Base-by-base conservation (phyloP, 2,329 filamentous ascomycete genomes). In the Trichoderma afroharzianum region DNA sequence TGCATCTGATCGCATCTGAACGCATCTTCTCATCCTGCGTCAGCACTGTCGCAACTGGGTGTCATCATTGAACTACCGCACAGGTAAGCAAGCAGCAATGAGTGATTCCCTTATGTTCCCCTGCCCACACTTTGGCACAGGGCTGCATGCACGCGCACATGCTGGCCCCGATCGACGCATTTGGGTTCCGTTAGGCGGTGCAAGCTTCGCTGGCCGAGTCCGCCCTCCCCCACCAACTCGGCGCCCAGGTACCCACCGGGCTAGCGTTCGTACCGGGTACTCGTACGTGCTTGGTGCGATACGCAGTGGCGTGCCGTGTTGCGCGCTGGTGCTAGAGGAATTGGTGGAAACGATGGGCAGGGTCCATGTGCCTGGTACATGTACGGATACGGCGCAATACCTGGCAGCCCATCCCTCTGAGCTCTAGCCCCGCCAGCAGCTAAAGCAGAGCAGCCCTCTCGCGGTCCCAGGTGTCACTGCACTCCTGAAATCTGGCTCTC, bases 401-500 rank as follows among this genome's bases (percentile, higher is more conserved):
- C 55, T 72, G 55, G 50, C 68, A 64, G 43, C 59, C 64, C 71
- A 58, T 62, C 68, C 61, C 55, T 58, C 55, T 58, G 68, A 71
- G 68, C 68, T 71, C 68, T 53, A 53, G 70, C 71, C 74, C 77
- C 75, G 76, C 57, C 26, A 21, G 68, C 57, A 72, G 64, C 69
- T 32, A 50, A 58, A 72, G 64, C 69, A 39, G 30, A 63, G 59
- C 67, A 69, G 68, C 43, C 39, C 53, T 67, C 47, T 32, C 24
- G 58, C 58, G 26, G n/a, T 50, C 59, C 47, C 43, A 39, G 76
- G 73, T 75, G 73, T 68, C 63, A 63, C 64, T 68, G 66, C 64
- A 59, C 75, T 76, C 76, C 75, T 78, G 77, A 78, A 78, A 79
- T 78, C 77, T 76, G 59, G 55, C 71, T 53, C 61, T 72, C 64